Conservation (phyloP, 495 filamentous ascomycete species). For the Talaromyces thailandensis region DNA sequence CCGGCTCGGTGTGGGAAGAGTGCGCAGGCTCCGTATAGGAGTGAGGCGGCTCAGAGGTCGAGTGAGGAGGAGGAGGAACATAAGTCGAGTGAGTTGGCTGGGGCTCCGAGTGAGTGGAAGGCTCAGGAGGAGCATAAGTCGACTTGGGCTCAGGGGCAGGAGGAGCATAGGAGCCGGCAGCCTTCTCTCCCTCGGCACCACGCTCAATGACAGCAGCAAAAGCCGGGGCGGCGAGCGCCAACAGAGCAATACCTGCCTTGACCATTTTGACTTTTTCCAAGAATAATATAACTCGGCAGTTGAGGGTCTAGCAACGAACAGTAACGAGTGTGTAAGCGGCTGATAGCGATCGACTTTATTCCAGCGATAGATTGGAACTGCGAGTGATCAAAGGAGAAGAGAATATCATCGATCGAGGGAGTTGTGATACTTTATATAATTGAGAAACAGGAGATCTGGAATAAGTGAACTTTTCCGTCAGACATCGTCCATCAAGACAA, state of each 20-base stretch:
- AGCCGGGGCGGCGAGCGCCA: conserved; percentile 32
- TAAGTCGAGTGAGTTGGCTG: neutral
- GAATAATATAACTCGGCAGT: neutral
- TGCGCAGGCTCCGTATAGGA: neutral
- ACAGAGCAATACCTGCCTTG: conserved; percentile 27
- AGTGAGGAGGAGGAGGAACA: neutral
- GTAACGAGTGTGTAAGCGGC: conserved; percentile 8
- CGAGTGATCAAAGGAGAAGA: conserved; percentile 9
- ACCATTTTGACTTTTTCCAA: conserved; percentile 27
- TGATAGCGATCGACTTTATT: conserved; percentile 17
- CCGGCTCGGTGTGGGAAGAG: neutral
- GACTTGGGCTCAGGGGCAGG: conserved; percentile 5
- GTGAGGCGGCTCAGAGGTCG: conserved; percentile 1
- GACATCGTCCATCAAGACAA: neutral
- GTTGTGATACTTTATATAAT: conserved; percentile 2
- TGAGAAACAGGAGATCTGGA: neutral
- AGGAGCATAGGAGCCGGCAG: conserved; percentile 9
- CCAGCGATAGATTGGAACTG: conserved; percentile 3
- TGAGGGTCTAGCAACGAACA: conserved; percentile 2
- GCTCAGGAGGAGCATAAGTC: conserved; percentile 9
- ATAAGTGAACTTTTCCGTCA: neutral
- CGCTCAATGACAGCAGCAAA: conserved; percentile 31
- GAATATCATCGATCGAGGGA: conserved; percentile 3
- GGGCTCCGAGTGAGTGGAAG: neutral
- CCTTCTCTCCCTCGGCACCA: conserved; percentile 7